Evolutionary conservation across 1,139 yeast genomes (phyloP).

Genomic region (Diutina scorzettiae): DNA sequence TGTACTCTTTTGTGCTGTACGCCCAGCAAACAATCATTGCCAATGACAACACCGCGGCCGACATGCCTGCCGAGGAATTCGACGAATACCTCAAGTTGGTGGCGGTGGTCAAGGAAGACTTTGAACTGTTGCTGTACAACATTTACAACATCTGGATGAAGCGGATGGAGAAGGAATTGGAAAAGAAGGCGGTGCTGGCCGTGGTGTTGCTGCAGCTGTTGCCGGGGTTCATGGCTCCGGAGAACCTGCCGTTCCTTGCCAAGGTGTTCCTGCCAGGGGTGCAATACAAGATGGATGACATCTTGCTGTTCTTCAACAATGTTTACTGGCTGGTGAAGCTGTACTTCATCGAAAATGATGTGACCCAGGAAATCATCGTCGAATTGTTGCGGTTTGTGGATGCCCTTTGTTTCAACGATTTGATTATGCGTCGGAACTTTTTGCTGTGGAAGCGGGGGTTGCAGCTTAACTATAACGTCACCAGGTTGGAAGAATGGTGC

Average conservation of each 20-base stretch:
- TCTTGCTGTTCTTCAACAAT: slow-evolving; percentile 77
- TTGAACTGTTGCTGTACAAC: slow-evolving; percentile 85
- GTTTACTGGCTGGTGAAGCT: slow-evolving; percentile 93
- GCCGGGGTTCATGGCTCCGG: slow-evolving; percentile 93
- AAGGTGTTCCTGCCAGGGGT: slow-evolving; percentile 68
- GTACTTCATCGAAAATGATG: slow-evolving; percentile 77
- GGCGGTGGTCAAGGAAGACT: slow-evolving; percentile 87
- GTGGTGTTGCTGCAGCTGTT: slow-evolving; percentile 88
- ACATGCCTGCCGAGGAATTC: slow-evolving; percentile 84
- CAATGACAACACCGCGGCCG: slow-evolving; percentile 67
- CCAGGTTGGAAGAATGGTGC: slow-evolving; percentile 98
- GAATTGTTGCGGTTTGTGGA: slow-evolving; percentile 83
- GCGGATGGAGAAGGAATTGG: slow-evolving; percentile 83
- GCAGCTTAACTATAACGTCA: slow-evolving; percentile 91
- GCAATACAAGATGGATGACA: slow-evolving; percentile 89
- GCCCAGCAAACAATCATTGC: slow-evolving; percentile 86
- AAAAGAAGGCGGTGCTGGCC: slow-evolving; percentile 87
- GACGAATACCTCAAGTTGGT: slow-evolving; percentile 83
- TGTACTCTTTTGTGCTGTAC: slow-evolving; percentile 86
- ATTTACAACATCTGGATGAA: slow-evolving; percentile 97
- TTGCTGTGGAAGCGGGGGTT: slow-evolving; percentile 97
- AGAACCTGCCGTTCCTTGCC: slow-evolving; percentile 71
- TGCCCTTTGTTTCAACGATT: slow-evolving; percentile 89
- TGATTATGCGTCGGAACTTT: slow-evolving; percentile 90
- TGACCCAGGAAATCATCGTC: slow-evolving; percentile 73